Conservation (phyloP, 2,329 filamentous ascomycete species). For the Calonectria henricotiae region DNA sequence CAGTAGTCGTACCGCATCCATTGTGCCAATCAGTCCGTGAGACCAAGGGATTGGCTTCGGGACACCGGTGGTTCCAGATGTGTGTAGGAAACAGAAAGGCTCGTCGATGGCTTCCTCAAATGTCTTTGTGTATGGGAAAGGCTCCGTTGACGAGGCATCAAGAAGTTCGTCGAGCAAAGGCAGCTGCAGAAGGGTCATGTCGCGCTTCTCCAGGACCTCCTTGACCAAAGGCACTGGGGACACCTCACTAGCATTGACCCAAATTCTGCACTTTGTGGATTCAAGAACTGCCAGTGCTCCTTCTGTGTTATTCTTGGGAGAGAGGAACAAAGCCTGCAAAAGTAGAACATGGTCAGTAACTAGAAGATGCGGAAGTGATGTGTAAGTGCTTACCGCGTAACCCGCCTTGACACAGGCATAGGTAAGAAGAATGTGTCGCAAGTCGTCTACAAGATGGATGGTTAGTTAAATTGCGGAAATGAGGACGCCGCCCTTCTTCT, state of each 20-base stretch:
- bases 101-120: slow-evolving; percentile 57
- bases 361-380: not conserved
- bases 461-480: not conserved
- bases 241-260: slow-evolving; percentile 50
- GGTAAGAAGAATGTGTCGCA: slow-evolving; percentile 53
- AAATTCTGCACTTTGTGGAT: slow-evolving; percentile 54
- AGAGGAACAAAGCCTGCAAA: slow-evolving; percentile 55
- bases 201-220: slow-evolving; percentile 46
- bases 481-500: rapidly evolving
- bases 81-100: slow-evolving; percentile 60
- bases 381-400: slow-evolving; percentile 51
- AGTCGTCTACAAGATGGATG: slow-evolving; percentile 47
- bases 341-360: not conserved
- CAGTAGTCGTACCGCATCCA: slow-evolving; percentile 59
- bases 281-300: slow-evolving; percentile 56
- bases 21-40: slow-evolving; percentile 55
- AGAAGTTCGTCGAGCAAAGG: slow-evolving; percentile 54
- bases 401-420: slow-evolving; percentile 57
- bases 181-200: slow-evolving; percentile 53
- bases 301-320: slow-evolving; percentile 56
- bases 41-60: slow-evolving; percentile 61
- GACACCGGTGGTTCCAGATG: slow-evolving; percentile 62
- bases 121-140: slow-evolving; percentile 54
- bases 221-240: slow-evolving; percentile 43
- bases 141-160: slow-evolving; percentile 32